A percentile compares a stretch with the other conserved stretches of the same genome.
phyloP scores from a whole-genome alignment of 2,329 filamentous ascomycete species.

The Botrytis byssoidea region DNA sequence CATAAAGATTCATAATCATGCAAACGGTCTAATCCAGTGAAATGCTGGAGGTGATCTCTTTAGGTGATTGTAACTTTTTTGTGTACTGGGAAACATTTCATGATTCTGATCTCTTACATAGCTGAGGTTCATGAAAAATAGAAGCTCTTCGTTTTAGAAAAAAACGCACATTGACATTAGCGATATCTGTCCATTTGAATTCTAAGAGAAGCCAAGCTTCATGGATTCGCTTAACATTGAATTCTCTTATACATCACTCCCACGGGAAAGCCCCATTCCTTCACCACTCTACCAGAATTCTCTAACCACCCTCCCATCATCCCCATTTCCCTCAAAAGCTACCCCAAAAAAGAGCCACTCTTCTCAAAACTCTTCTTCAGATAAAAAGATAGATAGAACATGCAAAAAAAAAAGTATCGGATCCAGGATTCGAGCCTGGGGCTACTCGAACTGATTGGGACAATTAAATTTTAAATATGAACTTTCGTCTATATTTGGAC shows the following conservation, averaged over 20 bases:
- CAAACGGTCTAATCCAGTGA: neutral
- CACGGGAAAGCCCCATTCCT: neutral
- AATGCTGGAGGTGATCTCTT: neutral
- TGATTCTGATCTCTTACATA: neutral
- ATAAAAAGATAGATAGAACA: neutral
- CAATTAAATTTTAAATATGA: too few relatives aligned
- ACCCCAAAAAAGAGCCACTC: neutral
- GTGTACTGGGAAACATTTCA: neutral
- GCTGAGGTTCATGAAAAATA: neutral
- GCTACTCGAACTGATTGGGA: neutral
- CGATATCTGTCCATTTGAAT: neutral
- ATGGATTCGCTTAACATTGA: neutral
- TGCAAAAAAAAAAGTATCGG: neutral
- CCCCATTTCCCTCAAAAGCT: neutral
- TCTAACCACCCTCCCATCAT: too few relatives aligned
- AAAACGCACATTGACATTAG: fast-evolving
- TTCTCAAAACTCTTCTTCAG: neutral
- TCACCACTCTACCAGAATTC: neutral
- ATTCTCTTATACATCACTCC: neutral
- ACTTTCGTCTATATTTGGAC: too few relatives aligned
- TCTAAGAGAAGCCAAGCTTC: neutral
- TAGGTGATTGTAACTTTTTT: too few relatives aligned
- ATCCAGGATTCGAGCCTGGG: neutral
- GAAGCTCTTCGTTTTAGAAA: neutral
- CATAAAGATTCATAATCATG: fast-evolving